Evolutionary conservation across 2,329 filamentous ascomycete species (phyloP).

Genomic region (Colletotrichum theobromicola): DNA sequence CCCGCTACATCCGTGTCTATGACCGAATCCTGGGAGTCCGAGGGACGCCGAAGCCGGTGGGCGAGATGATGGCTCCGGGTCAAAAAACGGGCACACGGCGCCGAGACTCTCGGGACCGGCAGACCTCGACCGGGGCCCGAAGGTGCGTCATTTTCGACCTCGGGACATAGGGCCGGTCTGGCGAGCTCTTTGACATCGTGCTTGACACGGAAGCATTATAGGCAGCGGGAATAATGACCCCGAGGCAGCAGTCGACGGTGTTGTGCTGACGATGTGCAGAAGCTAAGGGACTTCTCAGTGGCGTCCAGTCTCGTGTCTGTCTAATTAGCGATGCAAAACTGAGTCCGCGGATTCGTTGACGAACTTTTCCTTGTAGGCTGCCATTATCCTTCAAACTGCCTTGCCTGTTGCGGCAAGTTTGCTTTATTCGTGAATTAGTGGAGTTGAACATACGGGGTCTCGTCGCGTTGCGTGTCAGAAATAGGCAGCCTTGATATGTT

Average conservation of each 20-base stretch:
- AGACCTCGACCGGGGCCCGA: not conserved
- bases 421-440: not conserved
- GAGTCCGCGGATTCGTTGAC: not conserved
- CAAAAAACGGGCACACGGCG: not conserved
- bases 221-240: not conserved
- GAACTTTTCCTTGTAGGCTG: not conserved
- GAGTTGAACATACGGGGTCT: not conserved
- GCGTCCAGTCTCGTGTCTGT: not conserved
- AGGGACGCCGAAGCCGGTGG: not conserved
- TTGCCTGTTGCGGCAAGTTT: not conserved
- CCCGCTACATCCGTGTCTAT: not conserved
- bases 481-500: not conserved
- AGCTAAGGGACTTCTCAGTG: not conserved
- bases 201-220: not conserved
- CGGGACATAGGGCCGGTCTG: not conserved
- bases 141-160: not conserved
- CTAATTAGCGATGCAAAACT: not conserved
- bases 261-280: not conserved
- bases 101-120: not conserved
- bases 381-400: not conserved
- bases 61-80: not conserved
- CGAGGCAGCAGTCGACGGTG: not conserved
- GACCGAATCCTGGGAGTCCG: not conserved
- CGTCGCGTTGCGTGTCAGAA: not conserved
- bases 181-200: not conserved